phyloP scores from a whole-genome alignment of 1,284 basidiomycete species.

The Tilletia walkeri region DNA sequence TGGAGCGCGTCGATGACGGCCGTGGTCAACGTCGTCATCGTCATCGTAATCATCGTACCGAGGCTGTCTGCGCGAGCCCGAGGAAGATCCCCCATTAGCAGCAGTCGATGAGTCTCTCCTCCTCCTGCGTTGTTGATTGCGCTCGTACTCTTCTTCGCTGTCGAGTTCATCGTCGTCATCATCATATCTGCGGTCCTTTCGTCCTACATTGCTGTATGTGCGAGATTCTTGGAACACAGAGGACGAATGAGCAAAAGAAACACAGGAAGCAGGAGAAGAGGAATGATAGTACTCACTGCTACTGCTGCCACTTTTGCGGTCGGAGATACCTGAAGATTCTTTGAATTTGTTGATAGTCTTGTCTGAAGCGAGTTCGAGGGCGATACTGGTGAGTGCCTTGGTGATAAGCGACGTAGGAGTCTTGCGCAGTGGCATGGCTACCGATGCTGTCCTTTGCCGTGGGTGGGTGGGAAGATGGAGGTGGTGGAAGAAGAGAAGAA shows the following conservation, averaged over 20 bases:
- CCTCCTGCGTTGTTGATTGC: conserved; percentile 1
- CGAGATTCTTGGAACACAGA: neutral
- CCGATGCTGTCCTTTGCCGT: no score
- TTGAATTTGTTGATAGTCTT: conserved; percentile 13
- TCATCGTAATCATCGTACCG: conserved; percentile 10
- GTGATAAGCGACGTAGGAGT: neutral
- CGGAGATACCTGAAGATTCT: neutral
- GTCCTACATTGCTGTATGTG: conserved; percentile 8
- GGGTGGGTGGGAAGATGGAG: no score
- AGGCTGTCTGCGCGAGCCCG: neutral
- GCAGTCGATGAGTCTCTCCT: neutral
- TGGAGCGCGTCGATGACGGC: conserved; percentile 1
- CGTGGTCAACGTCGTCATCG: neutral
- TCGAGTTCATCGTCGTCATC: neutral
- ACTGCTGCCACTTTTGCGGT: neutral
- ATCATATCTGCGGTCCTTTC: conserved; percentile 3
- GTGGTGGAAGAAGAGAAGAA: no score
- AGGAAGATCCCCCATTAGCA: no score
- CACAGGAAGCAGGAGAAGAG: neutral
- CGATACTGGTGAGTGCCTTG: conserved; percentile 6
- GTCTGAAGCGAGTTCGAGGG: conserved; percentile 1
- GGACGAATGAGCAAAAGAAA: neutral
- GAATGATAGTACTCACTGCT: neutral
- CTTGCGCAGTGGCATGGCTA: no score
- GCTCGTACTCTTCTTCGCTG: conserved; percentile 11